These are phyloP conservation scores for Vickermania ingenoplastis DNA, from an alignment of 208 protist species.

Conservation along the genomic window DNA sequence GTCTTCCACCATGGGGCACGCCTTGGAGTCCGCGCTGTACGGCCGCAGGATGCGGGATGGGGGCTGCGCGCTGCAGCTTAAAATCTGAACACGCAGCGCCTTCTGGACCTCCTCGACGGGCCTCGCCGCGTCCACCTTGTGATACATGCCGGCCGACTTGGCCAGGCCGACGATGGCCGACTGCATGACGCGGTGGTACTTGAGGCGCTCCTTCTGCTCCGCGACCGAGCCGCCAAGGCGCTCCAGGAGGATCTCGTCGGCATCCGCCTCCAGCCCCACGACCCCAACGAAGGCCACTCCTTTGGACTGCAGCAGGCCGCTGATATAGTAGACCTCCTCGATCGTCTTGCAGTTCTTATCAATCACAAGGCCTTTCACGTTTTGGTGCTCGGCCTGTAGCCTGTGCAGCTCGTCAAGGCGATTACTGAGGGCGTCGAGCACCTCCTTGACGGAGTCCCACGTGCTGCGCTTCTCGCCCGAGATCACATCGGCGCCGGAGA, in stretches of 20 bases:
- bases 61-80: slow-evolving; percentile 75
- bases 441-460: slow-evolving; percentile 71
- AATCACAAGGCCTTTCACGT: slow-evolving; percentile 76
- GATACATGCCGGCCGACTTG: slow-evolving; percentile 64
- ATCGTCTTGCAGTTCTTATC: slow-evolving; percentile 84
- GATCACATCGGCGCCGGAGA: slow-evolving; percentile 76
- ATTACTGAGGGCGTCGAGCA: slow-evolving; percentile 70
- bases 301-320: slow-evolving; percentile 55
- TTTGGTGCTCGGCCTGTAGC: slow-evolving; percentile 38
- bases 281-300: slow-evolving; percentile 76
- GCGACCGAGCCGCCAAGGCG: slow-evolving; percentile 56
- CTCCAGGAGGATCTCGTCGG: slow-evolving; percentile 51
- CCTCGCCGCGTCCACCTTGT: slow-evolving; percentile 57
- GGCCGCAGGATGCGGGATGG: slow-evolving; percentile 35
- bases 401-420: slow-evolving; percentile 68
- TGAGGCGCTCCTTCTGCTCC: slow-evolving; percentile 63
- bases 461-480: slow-evolving; percentile 28
- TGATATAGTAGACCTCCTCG: slow-evolving; percentile 79
- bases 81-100: slow-evolving; percentile 57
- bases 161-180: slow-evolving; percentile 62
- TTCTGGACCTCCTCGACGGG: slow-evolving; percentile 58
- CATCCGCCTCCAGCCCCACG: slow-evolving; percentile 60
- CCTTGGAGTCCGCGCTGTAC: slow-evolving; percentile 44
- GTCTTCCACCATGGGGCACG: slow-evolving; percentile 56
- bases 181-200: slow-evolving; percentile 81